phyloP scores from a whole-genome alignment of 2,329 filamentous ascomycete species.

The Xylariaceae sp. region DNA sequence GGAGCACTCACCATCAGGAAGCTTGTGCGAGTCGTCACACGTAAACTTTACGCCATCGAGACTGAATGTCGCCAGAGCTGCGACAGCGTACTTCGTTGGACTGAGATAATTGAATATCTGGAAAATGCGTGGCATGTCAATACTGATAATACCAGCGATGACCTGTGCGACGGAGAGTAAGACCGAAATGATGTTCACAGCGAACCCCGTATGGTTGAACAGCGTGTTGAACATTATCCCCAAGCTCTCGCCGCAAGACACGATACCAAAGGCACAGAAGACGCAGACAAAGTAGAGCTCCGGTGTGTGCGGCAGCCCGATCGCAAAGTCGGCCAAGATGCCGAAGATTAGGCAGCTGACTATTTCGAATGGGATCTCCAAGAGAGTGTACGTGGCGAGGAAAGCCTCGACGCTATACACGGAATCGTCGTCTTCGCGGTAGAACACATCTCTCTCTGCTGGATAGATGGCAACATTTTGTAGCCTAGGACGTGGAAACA shows the following conservation, averaged over 20 bases:
- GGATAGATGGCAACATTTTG: conserved; percentile 77
- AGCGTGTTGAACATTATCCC: conserved; percentile 81
- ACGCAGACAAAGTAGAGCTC: conserved; percentile 65
- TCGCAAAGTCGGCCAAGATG: conserved; percentile 60
- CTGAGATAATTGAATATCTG: conserved; percentile 68
- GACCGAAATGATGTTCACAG: conserved; percentile 69
- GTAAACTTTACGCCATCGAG: conserved; percentile 60
- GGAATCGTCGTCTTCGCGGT: conserved; percentile 71
- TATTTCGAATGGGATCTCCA: conserved; percentile 72
- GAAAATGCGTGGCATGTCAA: conserved; percentile 65
- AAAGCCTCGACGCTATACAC: conserved; percentile 72
- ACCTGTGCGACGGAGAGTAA: conserved; percentile 68
- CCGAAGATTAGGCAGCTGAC: conserved; percentile 64
- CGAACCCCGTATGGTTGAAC: conserved; percentile 71
- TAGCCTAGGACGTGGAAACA: conserved; percentile 50
- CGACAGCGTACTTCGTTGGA: conserved; percentile 67
- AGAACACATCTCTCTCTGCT: conserved; percentile 70
- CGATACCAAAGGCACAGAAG: conserved; percentile 70
- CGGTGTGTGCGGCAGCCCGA: conserved; percentile 61
- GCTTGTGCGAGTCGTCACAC: conserved; percentile 58
- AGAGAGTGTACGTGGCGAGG: conserved; percentile 64
- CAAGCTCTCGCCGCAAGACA: conserved; percentile 70
- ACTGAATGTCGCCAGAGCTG: conserved; percentile 65
- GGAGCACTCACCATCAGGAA: conserved; percentile 60
- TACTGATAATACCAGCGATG: conserved; percentile 69